Evolutionary conservation across 805 yeast genomes (phyloP), one percentile per base, ranked within the genome.

Genomic region (Brettanomyces custersianus): DNA sequence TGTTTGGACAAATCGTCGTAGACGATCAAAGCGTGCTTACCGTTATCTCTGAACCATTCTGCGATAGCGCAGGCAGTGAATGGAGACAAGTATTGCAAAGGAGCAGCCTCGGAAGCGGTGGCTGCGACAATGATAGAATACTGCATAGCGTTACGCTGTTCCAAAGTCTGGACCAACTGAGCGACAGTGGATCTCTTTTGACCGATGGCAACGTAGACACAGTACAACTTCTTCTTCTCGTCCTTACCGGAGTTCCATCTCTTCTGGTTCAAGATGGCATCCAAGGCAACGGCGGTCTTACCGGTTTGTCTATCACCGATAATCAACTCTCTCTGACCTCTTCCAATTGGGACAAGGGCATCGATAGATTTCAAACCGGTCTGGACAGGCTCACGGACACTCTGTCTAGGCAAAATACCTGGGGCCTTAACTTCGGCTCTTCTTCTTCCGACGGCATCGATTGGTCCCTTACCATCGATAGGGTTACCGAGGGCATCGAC

Each of bases 41-140:
- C 96, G 70, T 90, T 92, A 78, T 92, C 99, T 80, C 98, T 86
- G 94, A 92, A 92, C 98, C 98, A 92, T 77, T 92, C 99, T 75
- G 97, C 96, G 66, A 92, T 88, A 61, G 99, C 95, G 66, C 95
- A 82, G 54, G 88, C 99, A 56, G 98, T 86, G 95, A 92, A 92
- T 67, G 99, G 99, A 75, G 99, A 97, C 66, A 92, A 73, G 77
- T 87, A 92, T 78, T 92, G 99, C 70, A 92, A 77, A 68, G 98
- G 99, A 68, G 99, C 98, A 56, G 98, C 98, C 77, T 92, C 98
- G 47, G 98, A 92, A 54, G 99, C 99, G 59, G 99, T 92, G 58
- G 98, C 99, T 45, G 98, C 96, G 65, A 92, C 97, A 68, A 92
- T 77, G 70, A 92, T 82, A 59, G 96, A 68, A 80, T 92, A 92